Conservation (phyloP, 805 yeast genomes). For the Barnettozyma salicaria region DNA sequence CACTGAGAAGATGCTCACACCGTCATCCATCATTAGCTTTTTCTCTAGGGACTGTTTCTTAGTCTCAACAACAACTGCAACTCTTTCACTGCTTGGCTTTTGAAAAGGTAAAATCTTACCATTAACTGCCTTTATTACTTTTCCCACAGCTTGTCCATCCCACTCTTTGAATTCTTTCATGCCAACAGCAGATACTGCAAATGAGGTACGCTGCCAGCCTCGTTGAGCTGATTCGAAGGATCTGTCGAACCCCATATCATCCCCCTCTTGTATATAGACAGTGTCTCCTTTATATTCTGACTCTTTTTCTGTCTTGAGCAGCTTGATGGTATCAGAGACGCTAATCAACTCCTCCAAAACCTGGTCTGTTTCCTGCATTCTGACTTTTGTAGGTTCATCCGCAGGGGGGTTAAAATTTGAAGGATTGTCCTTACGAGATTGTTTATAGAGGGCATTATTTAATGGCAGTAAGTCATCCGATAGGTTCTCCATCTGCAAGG, state of each 20-base stretch:
- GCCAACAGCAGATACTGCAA: slow-evolving; percentile 6
- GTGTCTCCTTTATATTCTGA: slow-evolving; percentile 27
- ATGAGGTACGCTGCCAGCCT: slow-evolving; percentile 9
- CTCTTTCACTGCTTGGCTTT: slow-evolving; percentile 22
- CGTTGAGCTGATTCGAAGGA: slow-evolving; percentile 1
- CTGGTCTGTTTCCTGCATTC: not conserved
- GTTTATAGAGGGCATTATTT: not conserved
- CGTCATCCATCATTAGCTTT: slow-evolving; percentile 5
- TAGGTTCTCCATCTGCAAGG: slow-evolving; percentile 20
- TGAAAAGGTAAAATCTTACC: slow-evolving; percentile 30
- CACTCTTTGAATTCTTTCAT: slow-evolving; percentile 20
- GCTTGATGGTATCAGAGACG: not conserved
- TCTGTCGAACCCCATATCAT: too few species aligned
- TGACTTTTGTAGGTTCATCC: not conserved
- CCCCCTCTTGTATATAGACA: not conserved
- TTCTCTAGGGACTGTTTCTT: not conserved
- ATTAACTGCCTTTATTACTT: slow-evolving; percentile 4
- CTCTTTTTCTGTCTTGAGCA: slow-evolving; percentile 20
- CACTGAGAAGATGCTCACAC: slow-evolving; percentile 3
- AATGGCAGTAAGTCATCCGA: slow-evolving; percentile 28
- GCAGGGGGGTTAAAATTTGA: not conserved
- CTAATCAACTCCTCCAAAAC: too few species aligned
- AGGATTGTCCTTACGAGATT: slow-evolving; percentile 1
- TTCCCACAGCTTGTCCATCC: slow-evolving; percentile 19
- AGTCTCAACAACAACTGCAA: not conserved